phyloP scores from a whole-genome alignment of 2,329 filamentous ascomycete species.

The Trichoderma endophyticum region DNA sequence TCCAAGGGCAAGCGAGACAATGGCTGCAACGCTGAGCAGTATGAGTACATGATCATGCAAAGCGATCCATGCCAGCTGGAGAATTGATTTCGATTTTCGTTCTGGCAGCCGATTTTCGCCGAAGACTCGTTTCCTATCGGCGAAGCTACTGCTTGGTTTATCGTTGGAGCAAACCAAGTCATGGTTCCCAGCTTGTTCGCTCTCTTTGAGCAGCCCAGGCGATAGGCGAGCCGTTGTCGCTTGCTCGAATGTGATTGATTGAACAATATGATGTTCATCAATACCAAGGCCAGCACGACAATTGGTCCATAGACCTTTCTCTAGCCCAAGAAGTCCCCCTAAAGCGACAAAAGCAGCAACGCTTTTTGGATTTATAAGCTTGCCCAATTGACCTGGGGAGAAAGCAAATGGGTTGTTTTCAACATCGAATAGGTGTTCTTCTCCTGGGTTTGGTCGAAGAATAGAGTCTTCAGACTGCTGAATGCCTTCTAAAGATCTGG shows the following conservation, averaged over 20 bases:
- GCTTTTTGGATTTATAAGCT: constrained; percentile 77
- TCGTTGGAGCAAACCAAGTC: neutral
- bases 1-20: constrained; percentile 63
- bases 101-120: constrained; percentile 69
- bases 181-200: neutral
- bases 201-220: neutral
- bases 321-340: constrained; percentile 68
- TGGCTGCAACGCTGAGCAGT: constrained; percentile 61
- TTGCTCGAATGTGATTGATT: constrained; percentile 66
- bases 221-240: constrained; percentile 29
- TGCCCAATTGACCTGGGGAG: constrained; percentile 57
- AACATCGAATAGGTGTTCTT: neutral
- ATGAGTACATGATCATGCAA: constrained; percentile 58
- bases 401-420: constrained; percentile 12
- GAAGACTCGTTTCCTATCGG: constrained; percentile 67
- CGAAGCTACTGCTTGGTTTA: constrained; percentile 2
- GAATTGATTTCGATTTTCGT: constrained; percentile 69
- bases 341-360: constrained; percentile 70
- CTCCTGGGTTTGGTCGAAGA: neutral
- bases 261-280: constrained; percentile 64
- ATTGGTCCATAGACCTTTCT: constrained; percentile 69
- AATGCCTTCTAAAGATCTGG: neutral
- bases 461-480: neutral
- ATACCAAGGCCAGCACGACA: constrained; percentile 62
- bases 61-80: constrained; percentile 74